A percentile compares a stretch with the other conserved stretches of the same genome.
phyloP scores from a whole-genome alignment of 768 basidiomycete species.

The Dioszegia aurantiaca region DNA sequence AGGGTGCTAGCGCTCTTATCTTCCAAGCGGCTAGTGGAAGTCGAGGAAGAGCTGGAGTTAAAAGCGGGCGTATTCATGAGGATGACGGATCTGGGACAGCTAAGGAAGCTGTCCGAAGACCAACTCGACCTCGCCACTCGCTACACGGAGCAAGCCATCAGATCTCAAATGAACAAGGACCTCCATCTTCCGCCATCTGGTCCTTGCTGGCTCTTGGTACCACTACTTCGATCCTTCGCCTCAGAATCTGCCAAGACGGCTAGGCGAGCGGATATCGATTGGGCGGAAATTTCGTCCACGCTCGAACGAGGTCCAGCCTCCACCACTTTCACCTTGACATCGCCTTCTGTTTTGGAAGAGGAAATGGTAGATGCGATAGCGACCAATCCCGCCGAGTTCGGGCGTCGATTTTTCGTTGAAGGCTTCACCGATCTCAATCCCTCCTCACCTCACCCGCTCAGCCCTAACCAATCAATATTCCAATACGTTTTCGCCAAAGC shows the following conservation, averaged over 20 bases:
- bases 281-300: slow-evolving; percentile 29
- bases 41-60: slow-evolving; percentile 7
- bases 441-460: slow-evolving; percentile 21
- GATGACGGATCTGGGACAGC: slow-evolving; percentile 17
- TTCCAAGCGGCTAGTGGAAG: slow-evolving; percentile 13
- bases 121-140: slow-evolving; percentile 16
- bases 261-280: slow-evolving; percentile 24
- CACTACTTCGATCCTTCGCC: slow-evolving; percentile 18
- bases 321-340: slow-evolving; percentile 15
- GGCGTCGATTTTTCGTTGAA: slow-evolving; percentile 22
- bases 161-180: slow-evolving; percentile 23
- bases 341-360: not conserved
- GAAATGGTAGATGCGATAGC: slow-evolving; percentile 19
- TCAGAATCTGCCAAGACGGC: slow-evolving; percentile 1
- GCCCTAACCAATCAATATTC: slow-evolving; percentile 13
- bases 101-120: slow-evolving; percentile 24
- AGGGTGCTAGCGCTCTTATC: not conserved
- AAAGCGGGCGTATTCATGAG: slow-evolving; percentile 2
- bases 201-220: slow-evolving; percentile 30
- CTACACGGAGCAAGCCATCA: slow-evolving; percentile 27
- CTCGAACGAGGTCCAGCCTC: slow-evolving; percentile 13
- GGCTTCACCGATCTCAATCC: slow-evolving; percentile 22
- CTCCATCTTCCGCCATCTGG: slow-evolving; percentile 11
- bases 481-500: not conserved
- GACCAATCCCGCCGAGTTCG: slow-evolving; percentile 24